Base-by-base conservation (phyloP, 169 alveolate genomes). In the Plasmodium billcollinsi region DNA sequence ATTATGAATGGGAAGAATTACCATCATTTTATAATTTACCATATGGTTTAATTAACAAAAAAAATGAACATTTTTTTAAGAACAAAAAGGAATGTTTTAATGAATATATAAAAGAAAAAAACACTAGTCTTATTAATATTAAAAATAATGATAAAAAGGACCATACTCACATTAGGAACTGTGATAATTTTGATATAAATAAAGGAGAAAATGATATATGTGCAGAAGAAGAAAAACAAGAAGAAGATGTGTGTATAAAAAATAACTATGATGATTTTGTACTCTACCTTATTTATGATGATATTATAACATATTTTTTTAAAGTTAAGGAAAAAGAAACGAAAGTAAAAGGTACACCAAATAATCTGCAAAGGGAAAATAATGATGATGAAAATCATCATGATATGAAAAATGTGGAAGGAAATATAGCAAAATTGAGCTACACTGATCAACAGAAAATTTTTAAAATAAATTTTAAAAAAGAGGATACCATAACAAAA, bases 1-100 rank as follows among this genome's bases (percentile, higher is more conserved):
- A 83, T 67, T 83, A 83, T 49, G 91, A 67, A 69, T 83, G 91
- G 91, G 73, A 61, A 15, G 63, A 70, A 21, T 56, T 83, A 1
- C 91, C 91, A 43, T 18, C 29, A 21, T 15, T 83, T 52, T 39
- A n/a, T 15, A 67, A 58, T 56, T 69, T 83, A 49, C 91, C 91
- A 18, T 83, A 83, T 83, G 91, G 91, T n/a, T 69, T 83, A 83
- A 67, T 83, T 83, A 72, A 72, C 7, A 83, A 63, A 63, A 73
- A 67, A 3, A 83, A 83, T n/a, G 15, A 83, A 39, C 47, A 39
- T 39, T 39, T 39, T 39, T 39, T 39, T 39, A 39, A 39, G 47
- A 7, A 39, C 9, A 39, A 39, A 39, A 39, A 39, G 47, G 47
- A 39, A 39, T 39, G 47, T 39, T 39, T 58, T 58, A 58, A 58